phyloP scores from a whole-genome alignment of 2,329 filamentous ascomycete genomes.

The Penicillium fuscoglaucum region DNA sequence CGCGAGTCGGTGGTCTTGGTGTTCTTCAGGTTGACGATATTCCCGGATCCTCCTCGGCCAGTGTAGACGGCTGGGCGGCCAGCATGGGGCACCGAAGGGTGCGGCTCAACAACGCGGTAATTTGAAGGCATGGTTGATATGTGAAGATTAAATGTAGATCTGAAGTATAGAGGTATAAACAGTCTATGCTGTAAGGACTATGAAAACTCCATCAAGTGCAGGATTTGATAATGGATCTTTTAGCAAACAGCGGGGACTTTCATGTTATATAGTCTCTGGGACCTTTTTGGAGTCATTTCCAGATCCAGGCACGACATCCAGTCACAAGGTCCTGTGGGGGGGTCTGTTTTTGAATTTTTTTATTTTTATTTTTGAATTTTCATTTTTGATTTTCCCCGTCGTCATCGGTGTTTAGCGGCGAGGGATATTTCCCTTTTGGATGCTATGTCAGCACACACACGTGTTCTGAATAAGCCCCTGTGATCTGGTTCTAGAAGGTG shows the following conservation, averaged over 20 bases:
- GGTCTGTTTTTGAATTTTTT: constrained; percentile 8
- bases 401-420: constrained; percentile 18
- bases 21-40: constrained; percentile 55
- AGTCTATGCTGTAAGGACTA: constrained; percentile 4
- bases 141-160: constrained; percentile 7
- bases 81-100: constrained; percentile 56
- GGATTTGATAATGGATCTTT: constrained; percentile 13
- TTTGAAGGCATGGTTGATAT: constrained; percentile 37
- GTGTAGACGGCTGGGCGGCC: constrained; percentile 52
- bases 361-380: constrained; percentile 3
- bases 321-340: constrained; percentile 26
- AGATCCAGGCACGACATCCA: constrained; percentile 23
- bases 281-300: constrained; percentile 15
- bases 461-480: not conserved
- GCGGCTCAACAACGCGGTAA: constrained; percentile 62
- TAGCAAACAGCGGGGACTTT: constrained; percentile 13
- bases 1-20: constrained; percentile 51
- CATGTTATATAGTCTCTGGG: constrained; percentile 21
- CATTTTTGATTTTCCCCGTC: constrained; percentile 6
- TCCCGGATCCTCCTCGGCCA: constrained; percentile 61
- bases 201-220: constrained; percentile 7
- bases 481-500: constrained; percentile 1
- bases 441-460: constrained; percentile 16
- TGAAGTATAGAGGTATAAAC: constrained; percentile 13
- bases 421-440: not conserved